Percentiles rank a stretch among this genome's conserved stretches.
phyloP scores from a whole-genome alignment of 2,329 filamentous ascomycete genomes.

The Xylariomycetidae sp. region DNA sequence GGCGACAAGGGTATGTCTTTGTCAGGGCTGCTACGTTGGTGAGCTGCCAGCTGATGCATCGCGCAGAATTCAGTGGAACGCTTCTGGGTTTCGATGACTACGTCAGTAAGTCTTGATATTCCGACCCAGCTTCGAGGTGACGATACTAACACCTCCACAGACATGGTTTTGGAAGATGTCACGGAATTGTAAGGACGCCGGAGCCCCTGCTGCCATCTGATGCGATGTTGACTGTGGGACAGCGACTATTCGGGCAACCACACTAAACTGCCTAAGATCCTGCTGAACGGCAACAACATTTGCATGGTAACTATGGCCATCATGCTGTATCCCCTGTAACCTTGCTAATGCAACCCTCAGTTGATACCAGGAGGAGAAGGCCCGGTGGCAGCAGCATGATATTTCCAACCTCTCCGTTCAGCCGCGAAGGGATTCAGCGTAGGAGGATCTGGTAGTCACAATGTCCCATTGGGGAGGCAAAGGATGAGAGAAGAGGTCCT shows the following conservation, averaged over 20 bases:
- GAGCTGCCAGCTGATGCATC: not conserved
- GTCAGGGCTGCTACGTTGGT: not conserved
- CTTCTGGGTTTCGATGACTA: conserved; percentile 97
- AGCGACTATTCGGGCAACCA: conserved; percentile 89
- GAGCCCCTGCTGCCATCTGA: not conserved
- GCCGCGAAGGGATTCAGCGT: no score
- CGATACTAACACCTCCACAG: conserved; percentile 37
- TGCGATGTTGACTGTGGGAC: conserved; percentile 15
- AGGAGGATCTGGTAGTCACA: no score
- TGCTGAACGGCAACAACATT: conserved; percentile 96
- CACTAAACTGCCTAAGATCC: conserved; percentile 86
- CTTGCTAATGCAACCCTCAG: conserved; percentile 40
- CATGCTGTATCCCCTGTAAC: no score
- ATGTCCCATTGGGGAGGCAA: no score
- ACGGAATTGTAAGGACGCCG: conserved; percentile 70
- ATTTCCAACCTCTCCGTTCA: no score
- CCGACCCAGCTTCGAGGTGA: no score
- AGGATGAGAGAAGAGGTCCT: no score
- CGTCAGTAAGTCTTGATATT: conserved; percentile 76
- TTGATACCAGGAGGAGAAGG: conserved; percentile 75
- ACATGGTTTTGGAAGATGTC: conserved; percentile 97
- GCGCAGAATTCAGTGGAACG: conserved; percentile 85
- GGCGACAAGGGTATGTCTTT: conserved; percentile 79
- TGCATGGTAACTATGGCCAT: no score
- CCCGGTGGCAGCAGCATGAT: conserved; percentile 37